Evolutionary conservation across 208 protist species (phyloP).

Genomic region (Leishmania lainsoni): DNA sequence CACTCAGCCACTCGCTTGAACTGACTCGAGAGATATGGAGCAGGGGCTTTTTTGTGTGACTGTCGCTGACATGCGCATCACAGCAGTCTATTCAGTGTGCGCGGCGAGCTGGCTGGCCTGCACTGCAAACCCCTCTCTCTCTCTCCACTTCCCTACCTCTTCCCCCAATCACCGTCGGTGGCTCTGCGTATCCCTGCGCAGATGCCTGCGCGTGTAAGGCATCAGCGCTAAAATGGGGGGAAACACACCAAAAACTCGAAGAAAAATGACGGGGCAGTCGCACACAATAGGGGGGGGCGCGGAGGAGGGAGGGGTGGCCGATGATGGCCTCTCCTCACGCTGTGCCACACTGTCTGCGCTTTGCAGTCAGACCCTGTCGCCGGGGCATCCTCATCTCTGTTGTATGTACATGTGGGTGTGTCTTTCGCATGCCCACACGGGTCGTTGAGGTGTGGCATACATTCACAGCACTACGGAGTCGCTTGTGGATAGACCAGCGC

Average conservation of each 20-base stretch:
- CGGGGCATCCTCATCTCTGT: neutral
- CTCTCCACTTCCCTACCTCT: neutral
- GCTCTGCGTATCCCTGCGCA: neutral
- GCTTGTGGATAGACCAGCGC: neutral
- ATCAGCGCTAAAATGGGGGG: neutral
- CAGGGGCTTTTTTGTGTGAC: neutral
- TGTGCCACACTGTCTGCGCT: neutral
- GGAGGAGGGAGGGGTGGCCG: neutral
- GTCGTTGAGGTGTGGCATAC: neutral
- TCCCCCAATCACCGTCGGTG: neutral
- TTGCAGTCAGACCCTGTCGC: neutral
- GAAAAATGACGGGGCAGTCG: neutral
- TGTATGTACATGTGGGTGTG: neutral
- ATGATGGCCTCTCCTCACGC: neutral
- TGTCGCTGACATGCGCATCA: neutral
- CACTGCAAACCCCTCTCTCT: neutral
- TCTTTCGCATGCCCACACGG: neutral
- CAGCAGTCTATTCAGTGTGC: neutral
- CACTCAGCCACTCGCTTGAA: neutral
- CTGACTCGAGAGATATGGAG: neutral
- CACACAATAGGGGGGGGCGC: neutral
- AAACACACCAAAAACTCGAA: neutral
- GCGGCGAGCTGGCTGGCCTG: neutral
- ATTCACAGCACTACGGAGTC: neutral
- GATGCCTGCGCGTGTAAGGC: neutral